These are phyloP conservation scores for Mycena maculata DNA, from an alignment of 768 basidiomycete species.

Conservation along the genomic window DNA sequence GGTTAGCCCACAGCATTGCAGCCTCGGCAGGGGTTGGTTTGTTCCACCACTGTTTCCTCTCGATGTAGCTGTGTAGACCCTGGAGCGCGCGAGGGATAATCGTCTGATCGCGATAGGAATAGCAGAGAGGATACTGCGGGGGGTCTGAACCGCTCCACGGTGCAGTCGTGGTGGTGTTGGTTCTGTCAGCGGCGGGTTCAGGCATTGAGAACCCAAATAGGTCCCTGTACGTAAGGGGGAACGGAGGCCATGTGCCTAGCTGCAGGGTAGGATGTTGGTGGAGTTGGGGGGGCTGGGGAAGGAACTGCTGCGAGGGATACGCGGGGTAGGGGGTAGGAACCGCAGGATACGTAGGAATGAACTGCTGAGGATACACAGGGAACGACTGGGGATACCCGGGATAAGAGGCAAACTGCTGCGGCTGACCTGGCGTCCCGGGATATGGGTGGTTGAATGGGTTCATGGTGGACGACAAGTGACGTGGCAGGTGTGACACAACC, in stretches of 20 bases:
- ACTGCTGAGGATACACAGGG: no score
- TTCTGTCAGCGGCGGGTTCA: neutral
- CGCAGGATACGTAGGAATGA: no score
- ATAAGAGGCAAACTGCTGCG: no score
- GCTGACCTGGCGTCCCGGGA: no score
- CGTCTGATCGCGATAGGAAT: neutral
- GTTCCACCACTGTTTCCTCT: neutral
- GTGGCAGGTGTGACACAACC: no score
- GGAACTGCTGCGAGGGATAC: no score
- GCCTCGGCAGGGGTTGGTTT: neutral
- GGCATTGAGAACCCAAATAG: neutral
- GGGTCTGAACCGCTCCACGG: neutral
- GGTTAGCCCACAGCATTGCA: neutral
- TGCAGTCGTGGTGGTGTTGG: constrained; percentile 1
- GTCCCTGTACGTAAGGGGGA: neutral
- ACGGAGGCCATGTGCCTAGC: constrained; percentile 3
- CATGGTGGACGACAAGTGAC: no score
- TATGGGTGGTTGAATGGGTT: no score
- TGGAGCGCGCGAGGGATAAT: neutral
- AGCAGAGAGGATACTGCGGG: neutral
- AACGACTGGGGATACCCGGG: no score
- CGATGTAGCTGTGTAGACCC: neutral
- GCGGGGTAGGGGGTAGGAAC: no score
- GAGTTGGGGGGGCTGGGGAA: no score
- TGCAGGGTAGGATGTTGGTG: no score